Evolutionary conservation across 2,329 filamentous ascomycete genomes (phyloP).

Genomic region (Hansfordia pulvinata): DNA sequence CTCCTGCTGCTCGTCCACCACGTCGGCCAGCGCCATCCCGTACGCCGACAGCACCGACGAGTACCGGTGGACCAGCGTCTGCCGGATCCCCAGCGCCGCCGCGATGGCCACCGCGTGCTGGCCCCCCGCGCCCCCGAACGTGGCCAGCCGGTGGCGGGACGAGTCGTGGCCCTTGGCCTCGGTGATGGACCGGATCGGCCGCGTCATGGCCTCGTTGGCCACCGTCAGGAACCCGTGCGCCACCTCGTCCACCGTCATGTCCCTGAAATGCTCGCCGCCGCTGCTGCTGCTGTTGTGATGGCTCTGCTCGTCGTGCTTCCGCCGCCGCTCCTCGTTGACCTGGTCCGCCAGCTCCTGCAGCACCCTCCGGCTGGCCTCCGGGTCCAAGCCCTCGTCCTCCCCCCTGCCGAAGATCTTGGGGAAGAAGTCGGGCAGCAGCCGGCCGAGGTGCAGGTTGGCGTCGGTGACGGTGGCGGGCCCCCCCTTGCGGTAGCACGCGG

Average conservation of each 20-base stretch:
- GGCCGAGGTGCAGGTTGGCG: constrained; percentile 74
- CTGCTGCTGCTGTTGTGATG: no score
- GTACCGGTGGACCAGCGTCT: constrained; percentile 77
- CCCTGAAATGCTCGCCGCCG: no score
- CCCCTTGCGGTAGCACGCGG: constrained; percentile 81
- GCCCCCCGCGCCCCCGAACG: constrained; percentile 83
- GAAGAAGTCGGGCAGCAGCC: constrained; percentile 81
- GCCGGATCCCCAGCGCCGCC: constrained; percentile 67
- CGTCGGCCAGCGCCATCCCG: constrained; percentile 84
- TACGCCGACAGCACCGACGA: constrained; percentile 85
- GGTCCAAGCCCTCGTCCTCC: constrained; percentile 69
- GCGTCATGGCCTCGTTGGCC: constrained; percentile 82
- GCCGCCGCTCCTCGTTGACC: constrained; percentile 70
- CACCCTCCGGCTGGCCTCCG: constrained; percentile 58
- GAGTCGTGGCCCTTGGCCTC: constrained; percentile 90
- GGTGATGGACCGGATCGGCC: constrained; percentile 79
- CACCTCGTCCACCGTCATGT: constrained; percentile 70
- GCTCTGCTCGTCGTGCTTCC: no score
- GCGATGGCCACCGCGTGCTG: constrained; percentile 90
- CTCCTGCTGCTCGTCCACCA: constrained; percentile 83
- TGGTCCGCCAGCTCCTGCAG: constrained; percentile 65
- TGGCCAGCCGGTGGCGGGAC: constrained; percentile 77
- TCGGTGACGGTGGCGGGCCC: constrained; percentile 89
- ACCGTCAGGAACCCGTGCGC: constrained; percentile 84
- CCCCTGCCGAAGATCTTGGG: constrained; percentile 90